Evolutionary conservation across 1,284 basidiomycete genomes (phyloP).

Genomic region (Pseudozyma sp.): DNA sequence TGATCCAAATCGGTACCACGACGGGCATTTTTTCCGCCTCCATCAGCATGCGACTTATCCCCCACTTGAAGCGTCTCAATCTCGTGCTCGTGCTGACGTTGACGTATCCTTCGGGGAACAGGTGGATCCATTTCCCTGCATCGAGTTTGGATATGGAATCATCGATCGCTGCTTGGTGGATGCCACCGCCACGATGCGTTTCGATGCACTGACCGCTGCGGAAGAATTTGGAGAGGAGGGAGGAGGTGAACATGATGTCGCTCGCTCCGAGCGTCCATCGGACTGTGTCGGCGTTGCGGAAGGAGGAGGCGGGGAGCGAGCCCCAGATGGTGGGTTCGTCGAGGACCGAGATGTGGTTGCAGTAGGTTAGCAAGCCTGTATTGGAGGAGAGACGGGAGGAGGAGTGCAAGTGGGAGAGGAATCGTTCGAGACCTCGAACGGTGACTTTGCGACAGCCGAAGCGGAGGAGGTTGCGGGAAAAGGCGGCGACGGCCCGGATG

Average conservation of each 20-base stretch:
- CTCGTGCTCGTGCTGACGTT: conserved; percentile 75
- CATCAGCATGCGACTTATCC: conserved; percentile 76
- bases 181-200: conserved; percentile 87
- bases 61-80: conserved; percentile 93
- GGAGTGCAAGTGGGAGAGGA: conserved; percentile 51
- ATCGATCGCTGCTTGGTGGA: conserved; percentile 89
- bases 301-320: conserved; percentile 41
- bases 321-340: conserved; percentile 66
- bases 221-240: conserved; percentile 78
- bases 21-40: conserved; percentile 72
- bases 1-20: conserved; percentile 95
- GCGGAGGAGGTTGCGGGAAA: conserved; percentile 49
- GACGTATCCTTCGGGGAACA: conserved; percentile 93
- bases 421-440: conserved; percentile 55
- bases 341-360: conserved; percentile 66
- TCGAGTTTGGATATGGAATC: conserved; percentile 82
- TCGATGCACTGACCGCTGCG: conserved; percentile 90
- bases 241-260: conserved; percentile 94
- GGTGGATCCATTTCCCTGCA: conserved; percentile 88
- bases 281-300: conserved; percentile 71
- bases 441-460: conserved; percentile 56
- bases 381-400: conserved; percentile 29
- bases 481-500: conserved; percentile 50
- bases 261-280: conserved; percentile 90
- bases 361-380: conserved; percentile 62